phyloP scores from a whole-genome alignment of 2,329 filamentous ascomycete species.

The Blumeria graminis region DNA sequence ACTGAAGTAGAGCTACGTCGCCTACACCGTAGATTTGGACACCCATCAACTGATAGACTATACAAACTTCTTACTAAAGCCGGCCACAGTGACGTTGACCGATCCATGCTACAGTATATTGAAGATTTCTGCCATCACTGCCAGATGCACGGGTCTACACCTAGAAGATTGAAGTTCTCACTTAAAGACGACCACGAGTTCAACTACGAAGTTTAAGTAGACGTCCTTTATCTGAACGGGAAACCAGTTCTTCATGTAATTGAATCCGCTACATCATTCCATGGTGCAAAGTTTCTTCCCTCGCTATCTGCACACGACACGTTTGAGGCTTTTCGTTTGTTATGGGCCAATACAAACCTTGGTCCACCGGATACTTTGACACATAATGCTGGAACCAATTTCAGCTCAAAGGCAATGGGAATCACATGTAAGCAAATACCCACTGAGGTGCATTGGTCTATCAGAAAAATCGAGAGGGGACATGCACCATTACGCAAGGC shows the following conservation, averaged over 20 bases:
- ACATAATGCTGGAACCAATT: conserved; percentile 1
- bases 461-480: no score
- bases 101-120: no score
- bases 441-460: no score
- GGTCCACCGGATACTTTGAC: conserved; percentile 1
- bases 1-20: no score
- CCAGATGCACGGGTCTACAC: background rate
- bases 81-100: no score
- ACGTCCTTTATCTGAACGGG: background rate
- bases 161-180: background rate
- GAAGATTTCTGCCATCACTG: no score
- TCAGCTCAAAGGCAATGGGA: background rate
- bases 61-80: no score
- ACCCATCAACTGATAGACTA: no score
- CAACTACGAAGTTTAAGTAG: conserved; percentile 2
- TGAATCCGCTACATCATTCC: background rate
- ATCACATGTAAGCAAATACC: no score
- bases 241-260: background rate
- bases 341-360: background rate
- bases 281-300: background rate
- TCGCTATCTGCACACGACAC: no score
- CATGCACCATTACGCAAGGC: no score
- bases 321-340: background rate
- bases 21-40: no score
- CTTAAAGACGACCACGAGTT: conserved; percentile 1